phyloP scores from a whole-genome alignment of 1,284 basidiomycete species.

The Boletus semigastroideus region DNA sequence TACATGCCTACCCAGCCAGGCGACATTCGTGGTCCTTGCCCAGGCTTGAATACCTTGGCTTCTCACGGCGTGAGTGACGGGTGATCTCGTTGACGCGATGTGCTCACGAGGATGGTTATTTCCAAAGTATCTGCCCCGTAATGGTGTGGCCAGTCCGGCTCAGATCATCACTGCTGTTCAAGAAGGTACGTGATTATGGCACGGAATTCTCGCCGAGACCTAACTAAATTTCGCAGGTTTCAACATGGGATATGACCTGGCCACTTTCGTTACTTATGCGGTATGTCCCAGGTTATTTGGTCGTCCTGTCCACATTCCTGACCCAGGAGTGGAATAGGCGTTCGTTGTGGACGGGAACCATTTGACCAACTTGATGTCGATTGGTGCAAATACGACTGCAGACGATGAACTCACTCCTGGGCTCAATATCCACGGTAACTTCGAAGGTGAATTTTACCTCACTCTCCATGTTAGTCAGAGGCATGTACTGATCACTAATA shows the following conservation, averaged over 20 bases:
- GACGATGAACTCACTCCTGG: slow-evolving; percentile 14
- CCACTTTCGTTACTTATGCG: slow-evolving; percentile 24
- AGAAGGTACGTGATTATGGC: slow-evolving; percentile 10
- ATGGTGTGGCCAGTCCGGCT: slow-evolving; percentile 24
- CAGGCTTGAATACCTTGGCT: slow-evolving; percentile 48
- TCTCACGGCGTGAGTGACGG: slow-evolving; percentile 38
- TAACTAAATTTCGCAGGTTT: slow-evolving; percentile 14
- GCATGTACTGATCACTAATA: neutral
- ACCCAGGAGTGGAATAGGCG: slow-evolving; percentile 12
- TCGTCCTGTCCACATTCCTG: neutral
- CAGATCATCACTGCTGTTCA: slow-evolving; percentile 29
- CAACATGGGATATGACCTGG: slow-evolving; percentile 28
- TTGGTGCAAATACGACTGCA: slow-evolving; percentile 27
- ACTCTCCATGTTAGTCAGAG: neutral
- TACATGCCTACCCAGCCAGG: slow-evolving; percentile 15
- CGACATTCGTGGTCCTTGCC: slow-evolving; percentile 44
- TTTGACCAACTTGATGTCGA: slow-evolving; percentile 29
- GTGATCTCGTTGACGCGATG: neutral
- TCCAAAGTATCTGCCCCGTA: slow-evolving; percentile 21
- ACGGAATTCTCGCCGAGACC: neutral
- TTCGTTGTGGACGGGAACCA: slow-evolving; percentile 30
- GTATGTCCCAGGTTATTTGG: slow-evolving; percentile 6
- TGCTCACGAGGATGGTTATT: neutral
- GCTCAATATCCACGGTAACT: slow-evolving; percentile 23
- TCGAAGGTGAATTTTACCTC: slow-evolving; percentile 16